Percentiles rank a stretch among this genome's conserved stretches.
phyloP scores from a whole-genome alignment of 169 alveolate genomes.

The Pseudocohnilembus persalinus region DNA sequence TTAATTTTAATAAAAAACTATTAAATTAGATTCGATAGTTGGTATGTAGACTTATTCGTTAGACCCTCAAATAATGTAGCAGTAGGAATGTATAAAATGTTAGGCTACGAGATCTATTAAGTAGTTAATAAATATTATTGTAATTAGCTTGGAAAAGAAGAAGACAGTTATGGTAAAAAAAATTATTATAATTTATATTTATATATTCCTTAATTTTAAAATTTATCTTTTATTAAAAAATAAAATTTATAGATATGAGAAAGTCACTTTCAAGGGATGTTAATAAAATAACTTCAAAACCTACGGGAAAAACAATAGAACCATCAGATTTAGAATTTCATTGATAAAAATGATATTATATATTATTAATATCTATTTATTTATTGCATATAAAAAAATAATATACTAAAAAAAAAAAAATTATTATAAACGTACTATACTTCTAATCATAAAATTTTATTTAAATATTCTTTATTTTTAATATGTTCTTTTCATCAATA shows the following conservation, averaged over 20 bases:
- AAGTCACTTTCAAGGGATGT: constrained; percentile 75
- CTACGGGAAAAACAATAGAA: constrained; percentile 69
- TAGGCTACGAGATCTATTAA: constrained; percentile 89
- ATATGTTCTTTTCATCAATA: too few relatives aligned
- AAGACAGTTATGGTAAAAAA: constrained; percentile 88
- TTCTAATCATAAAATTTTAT: too few relatives aligned
- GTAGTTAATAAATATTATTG: constrained; percentile 87
- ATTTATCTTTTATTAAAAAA: not conserved
- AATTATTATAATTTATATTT: not conserved
- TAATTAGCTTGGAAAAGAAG: constrained; percentile 77
- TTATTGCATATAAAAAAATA: too few relatives aligned
- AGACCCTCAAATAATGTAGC: constrained; percentile 92
- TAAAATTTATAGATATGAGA: constrained; percentile 70
- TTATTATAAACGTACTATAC: too few relatives aligned
- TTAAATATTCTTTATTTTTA: too few relatives aligned
- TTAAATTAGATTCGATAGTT: constrained; percentile 66
- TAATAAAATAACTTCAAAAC: constrained; percentile 61
- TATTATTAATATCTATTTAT: too few relatives aligned
- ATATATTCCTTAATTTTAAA: not conserved
- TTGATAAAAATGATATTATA: too few relatives aligned
- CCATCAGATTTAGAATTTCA: constrained; percentile 77
- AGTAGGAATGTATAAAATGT: constrained; percentile 86
- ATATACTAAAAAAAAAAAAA: too few relatives aligned
- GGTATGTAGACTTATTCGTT: constrained; percentile 94
- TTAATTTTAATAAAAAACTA: too few relatives aligned